These are phyloP conservation scores for Grigorovia jiainica DNA, from an alignment of 805 yeast genomes.

Conservation along the genomic window DNA sequence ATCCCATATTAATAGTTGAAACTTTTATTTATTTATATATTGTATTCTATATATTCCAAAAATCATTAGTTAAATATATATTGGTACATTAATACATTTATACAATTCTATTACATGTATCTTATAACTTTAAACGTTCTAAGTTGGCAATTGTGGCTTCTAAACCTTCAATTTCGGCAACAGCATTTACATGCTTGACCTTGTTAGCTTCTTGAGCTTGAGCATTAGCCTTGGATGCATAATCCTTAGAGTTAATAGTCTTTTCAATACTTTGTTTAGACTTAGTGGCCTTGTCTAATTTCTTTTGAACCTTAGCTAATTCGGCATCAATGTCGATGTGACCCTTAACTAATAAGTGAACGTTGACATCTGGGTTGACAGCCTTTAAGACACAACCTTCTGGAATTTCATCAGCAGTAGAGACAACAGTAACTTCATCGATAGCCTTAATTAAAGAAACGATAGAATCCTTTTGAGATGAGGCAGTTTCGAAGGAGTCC, in stretches of 20 bases:
- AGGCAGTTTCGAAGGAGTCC: conserved; percentile 42
- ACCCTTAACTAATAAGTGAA: conserved; percentile 88
- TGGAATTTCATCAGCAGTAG: conserved; percentile 51
- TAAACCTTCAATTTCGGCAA: conserved; percentile 85
- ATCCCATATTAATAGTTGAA: neutral
- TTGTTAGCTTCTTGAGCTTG: conserved; percentile 72
- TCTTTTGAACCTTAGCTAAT: conserved; percentile 71
- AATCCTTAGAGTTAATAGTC: conserved; percentile 62
- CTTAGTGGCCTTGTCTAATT: conserved; percentile 56
- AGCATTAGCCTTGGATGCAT: conserved; percentile 73
- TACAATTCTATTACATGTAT: neutral
- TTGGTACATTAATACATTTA: neutral
- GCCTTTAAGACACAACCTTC: conserved; percentile 84
- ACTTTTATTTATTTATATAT: neutral
- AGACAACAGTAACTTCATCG: conserved; percentile 59
- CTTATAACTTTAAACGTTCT: conserved; percentile 59
- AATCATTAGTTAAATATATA: neutral
- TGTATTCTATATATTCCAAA: neutral
- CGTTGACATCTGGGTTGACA: conserved; percentile 71
- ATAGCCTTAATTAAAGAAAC: conserved; percentile 89
- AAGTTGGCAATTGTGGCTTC: conserved; percentile 78
- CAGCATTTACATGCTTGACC: conserved; percentile 55
- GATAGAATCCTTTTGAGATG: conserved; percentile 74
- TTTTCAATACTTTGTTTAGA: conserved; percentile 57
- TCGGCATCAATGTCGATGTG: conserved; percentile 89